Evolutionary conservation across 208 protist genomes (phyloP).

Genomic region (Leishmania martiniquensis): DNA sequence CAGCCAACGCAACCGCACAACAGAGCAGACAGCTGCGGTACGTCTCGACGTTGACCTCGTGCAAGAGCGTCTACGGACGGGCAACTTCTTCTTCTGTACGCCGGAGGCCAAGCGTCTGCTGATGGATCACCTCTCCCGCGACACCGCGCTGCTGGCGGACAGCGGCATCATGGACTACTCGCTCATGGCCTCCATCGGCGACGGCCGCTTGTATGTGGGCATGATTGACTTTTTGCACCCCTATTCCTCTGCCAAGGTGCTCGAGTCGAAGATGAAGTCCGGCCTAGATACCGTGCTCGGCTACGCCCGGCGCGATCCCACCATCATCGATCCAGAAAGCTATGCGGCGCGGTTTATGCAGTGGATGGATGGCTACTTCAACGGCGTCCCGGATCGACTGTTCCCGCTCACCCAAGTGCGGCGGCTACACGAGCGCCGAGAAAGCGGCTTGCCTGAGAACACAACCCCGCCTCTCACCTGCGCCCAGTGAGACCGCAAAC

Average conservation of each 20-base stretch:
- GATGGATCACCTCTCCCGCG: conserved; percentile 55
- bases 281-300: conserved; percentile 79
- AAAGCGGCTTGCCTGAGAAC: conserved; percentile 5
- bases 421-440: conserved; percentile 6
- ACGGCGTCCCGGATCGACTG: conserved; percentile 64
- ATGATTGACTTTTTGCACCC: conserved; percentile 89
- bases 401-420: conserved; percentile 30
- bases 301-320: conserved; percentile 57
- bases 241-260: conserved; percentile 74
- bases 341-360: conserved; percentile 73
- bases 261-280: conserved; percentile 87
- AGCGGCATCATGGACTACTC: conserved; percentile 87
- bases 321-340: conserved; percentile 77
- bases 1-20: conserved; percentile 81
- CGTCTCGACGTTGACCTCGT: conserved; percentile 79
- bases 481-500: neutral
- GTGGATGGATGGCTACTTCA: conserved; percentile 79
- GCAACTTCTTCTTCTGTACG: conserved; percentile 71
- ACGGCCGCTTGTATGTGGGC: conserved; percentile 37
- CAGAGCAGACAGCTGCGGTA: conserved; percentile 53
- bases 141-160: conserved; percentile 56
- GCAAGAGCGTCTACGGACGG: conserved; percentile 33
- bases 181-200: conserved; percentile 47
- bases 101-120: conserved; percentile 47
- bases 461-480: neutral